These are phyloP conservation scores for Gossypium bickii DNA, from an alignment of 345 rosid genomes.

Conservation along the genomic window DNA sequence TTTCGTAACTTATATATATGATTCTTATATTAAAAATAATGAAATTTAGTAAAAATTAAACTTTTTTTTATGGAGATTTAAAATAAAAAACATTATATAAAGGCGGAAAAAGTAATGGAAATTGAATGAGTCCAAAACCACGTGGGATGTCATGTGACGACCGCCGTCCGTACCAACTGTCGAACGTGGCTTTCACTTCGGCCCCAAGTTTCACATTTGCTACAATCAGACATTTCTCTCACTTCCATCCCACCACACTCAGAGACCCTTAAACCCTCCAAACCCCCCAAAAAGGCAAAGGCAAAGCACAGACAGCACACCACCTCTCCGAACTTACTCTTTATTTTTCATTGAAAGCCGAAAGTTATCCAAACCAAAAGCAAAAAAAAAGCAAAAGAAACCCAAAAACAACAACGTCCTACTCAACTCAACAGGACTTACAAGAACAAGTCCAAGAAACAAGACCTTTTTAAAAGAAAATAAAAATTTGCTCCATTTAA, in stretches of 20 bases:
- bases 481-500: not conserved
- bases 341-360: not conserved
- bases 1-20: too few relatives aligned
- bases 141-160: constrained; percentile 6
- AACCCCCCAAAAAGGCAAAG: not conserved
- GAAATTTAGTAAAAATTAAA: too few relatives aligned
- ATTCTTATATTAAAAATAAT: too few relatives aligned
- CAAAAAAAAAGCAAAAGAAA: constrained; percentile 4
- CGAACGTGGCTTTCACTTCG: not conserved
- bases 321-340: not conserved
- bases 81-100: too few relatives aligned
- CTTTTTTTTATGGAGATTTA: too few relatives aligned
- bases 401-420: not conserved
- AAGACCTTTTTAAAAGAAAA: not conserved
- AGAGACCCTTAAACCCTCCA: not conserved
- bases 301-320: constrained; percentile 5
- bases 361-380: not conserved
- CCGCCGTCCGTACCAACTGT: constrained; percentile 2
- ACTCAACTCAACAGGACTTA: not conserved
- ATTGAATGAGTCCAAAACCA: not conserved
- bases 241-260: not conserved
- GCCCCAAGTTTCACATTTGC: not conserved
- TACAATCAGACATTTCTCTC: not conserved
- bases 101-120: too few relatives aligned
- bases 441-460: not conserved